Percentiles rank a stretch among this genome's conserved stretches.
phyloP scores from a whole-genome alignment of 768 basidiomycete species.

The Boletus speciosus region DNA sequence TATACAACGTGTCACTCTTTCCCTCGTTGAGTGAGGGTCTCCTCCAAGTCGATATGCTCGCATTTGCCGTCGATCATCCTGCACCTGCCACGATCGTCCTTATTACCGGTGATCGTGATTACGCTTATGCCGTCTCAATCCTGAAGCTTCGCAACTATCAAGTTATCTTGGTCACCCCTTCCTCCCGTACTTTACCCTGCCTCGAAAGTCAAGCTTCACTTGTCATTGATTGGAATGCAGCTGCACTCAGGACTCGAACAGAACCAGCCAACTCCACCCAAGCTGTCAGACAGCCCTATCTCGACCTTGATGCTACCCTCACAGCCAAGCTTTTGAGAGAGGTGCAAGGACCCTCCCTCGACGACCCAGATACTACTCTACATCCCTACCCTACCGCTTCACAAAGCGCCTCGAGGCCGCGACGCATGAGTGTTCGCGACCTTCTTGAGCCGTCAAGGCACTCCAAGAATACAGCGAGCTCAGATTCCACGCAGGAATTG shows the following conservation, averaged over 20 bases:
- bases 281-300: constrained; percentile 24
- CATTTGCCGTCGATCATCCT: constrained; percentile 60
- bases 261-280: constrained; percentile 15
- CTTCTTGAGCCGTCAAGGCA: constrained; percentile 20
- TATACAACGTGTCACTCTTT: neutral
- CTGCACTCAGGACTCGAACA: constrained; percentile 34
- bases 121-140: constrained; percentile 58
- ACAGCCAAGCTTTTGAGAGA: constrained; percentile 21
- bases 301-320: constrained; percentile 24
- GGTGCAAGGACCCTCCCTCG: constrained; percentile 12
- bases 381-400: neutral
- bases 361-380: constrained; percentile 12
- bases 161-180: constrained; percentile 48
- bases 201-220: constrained; percentile 54
- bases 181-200: constrained; percentile 37
- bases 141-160: constrained; percentile 52
- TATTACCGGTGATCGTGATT: constrained; percentile 66
- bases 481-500: constrained; percentile 8
- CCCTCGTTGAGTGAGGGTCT: neutral
- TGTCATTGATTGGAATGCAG: constrained; percentile 48
- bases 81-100: constrained; percentile 54
- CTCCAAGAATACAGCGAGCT: constrained; percentile 1
- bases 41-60: constrained; percentile 59
- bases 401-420: constrained; percentile 5
- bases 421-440: constrained; percentile 22